A percentile compares a stretch with the other conserved stretches of the same genome.
Conservation (phyloP, 148 eudicot species). For the Agrostemma githago region DNA sequence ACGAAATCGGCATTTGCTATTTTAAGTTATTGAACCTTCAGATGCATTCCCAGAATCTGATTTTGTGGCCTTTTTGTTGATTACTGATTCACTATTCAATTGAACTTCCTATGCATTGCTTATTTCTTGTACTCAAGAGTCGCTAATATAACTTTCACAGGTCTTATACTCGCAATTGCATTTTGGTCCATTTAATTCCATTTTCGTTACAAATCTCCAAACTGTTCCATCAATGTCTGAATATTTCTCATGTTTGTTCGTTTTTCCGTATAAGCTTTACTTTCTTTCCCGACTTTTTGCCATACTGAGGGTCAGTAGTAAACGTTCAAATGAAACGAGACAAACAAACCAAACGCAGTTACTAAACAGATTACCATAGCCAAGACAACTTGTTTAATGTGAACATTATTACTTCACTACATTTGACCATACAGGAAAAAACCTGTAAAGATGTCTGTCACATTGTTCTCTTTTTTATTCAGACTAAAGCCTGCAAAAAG, state of each 20-base stretch:
- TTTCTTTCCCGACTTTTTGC: not conserved
- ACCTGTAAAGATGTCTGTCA: not conserved
- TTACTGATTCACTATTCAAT: not conserved
- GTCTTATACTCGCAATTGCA: not conserved
- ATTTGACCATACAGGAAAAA: not conserved
- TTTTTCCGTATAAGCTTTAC: too few relatives aligned
- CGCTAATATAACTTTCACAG: too few relatives aligned
- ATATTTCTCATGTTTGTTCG: not conserved
- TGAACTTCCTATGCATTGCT: not conserved
- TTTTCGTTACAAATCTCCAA: not conserved
- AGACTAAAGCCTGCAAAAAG: constrained; percentile 12
- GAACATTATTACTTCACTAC: not conserved
- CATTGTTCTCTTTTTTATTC: not conserved
- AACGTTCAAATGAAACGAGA: not conserved
- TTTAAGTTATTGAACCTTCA: not conserved
- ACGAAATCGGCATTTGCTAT: not conserved
- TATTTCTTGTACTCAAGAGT: too few relatives aligned
- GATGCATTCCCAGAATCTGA: not conserved
- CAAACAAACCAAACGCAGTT: not conserved
- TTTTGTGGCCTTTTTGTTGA: not conserved
- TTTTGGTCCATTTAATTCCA: not conserved
- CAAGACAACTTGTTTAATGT: not conserved
- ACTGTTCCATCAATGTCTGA: not conserved
- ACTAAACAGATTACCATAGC: not conserved
- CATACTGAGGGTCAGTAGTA: not conserved